These are phyloP conservation scores for Helicocarpus griseus DNA, from an alignment of 2,329 filamentous ascomycete species.

Conservation along the genomic window DNA sequence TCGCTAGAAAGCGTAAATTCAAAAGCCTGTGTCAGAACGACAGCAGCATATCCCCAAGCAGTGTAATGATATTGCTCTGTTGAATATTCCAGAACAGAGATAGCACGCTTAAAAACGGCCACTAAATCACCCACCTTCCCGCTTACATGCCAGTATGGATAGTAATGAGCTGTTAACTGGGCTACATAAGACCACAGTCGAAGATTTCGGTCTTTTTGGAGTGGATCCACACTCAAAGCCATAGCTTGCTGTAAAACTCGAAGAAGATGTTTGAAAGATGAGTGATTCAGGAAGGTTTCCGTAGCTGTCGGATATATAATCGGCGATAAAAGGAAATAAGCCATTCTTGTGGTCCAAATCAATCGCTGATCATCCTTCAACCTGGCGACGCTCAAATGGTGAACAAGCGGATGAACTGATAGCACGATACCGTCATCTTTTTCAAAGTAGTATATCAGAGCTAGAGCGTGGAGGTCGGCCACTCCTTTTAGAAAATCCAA, in stretches of 20 bases:
- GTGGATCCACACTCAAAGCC: background rate
- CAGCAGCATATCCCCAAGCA: background rate
- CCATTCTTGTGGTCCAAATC: background rate
- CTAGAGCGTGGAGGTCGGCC: background rate
- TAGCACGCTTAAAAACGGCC: background rate
- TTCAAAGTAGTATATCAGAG: background rate
- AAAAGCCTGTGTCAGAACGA: background rate
- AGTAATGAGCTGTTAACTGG: background rate
- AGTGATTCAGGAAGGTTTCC: background rate
- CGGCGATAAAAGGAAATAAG: background rate
- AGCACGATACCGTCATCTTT: background rate
- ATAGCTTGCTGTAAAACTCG: background rate
- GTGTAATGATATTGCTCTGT: background rate
- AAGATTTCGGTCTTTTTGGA: background rate
- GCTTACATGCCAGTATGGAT: background rate
- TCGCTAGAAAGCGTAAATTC: background rate
- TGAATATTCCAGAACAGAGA: background rate
- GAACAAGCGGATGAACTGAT: background rate
- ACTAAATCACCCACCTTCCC: background rate
- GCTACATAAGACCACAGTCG: background rate
- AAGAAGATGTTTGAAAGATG: background rate
- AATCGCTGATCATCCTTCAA: background rate
- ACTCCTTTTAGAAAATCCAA: background rate
- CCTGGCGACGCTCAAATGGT: background rate
- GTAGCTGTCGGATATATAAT: background rate